These are phyloP conservation scores for Debaryomycetaceae sp. DNA, from an alignment of 1,139 yeast genomes.

Conservation along the genomic window DNA sequence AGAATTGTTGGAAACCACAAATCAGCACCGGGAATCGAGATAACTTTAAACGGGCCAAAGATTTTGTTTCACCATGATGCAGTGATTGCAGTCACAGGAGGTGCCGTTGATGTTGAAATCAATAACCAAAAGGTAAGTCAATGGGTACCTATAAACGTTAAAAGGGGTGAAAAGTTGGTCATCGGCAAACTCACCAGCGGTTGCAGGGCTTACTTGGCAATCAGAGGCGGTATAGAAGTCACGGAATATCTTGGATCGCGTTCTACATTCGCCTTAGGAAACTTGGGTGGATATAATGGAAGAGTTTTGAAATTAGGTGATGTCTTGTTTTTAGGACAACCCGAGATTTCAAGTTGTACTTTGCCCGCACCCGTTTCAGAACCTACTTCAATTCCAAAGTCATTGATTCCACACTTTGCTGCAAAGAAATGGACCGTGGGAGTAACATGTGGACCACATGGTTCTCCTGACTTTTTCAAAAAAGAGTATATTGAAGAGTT, in stretches of 20 bases:
- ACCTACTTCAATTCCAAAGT: constrained; percentile 55
- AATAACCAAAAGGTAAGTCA: constrained; percentile 54
- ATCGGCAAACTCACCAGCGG: constrained; percentile 80
- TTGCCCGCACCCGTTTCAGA: constrained; percentile 68
- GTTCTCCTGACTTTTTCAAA: constrained; percentile 90
- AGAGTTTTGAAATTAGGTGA: constrained; percentile 90
- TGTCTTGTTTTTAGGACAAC: constrained; percentile 80
- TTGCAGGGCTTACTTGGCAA: constrained; percentile 85
- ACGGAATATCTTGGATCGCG: constrained; percentile 94
- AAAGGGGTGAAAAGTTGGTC: constrained; percentile 72
- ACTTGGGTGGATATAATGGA: constrained; percentile 93
- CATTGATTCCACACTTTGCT: constrained; percentile 57
- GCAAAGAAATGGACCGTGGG: constrained; percentile 78
- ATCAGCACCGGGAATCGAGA: constrained; percentile 84
- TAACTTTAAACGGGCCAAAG: constrained; percentile 85
- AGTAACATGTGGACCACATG: constrained; percentile 96
- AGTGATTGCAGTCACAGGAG: constrained; percentile 83
- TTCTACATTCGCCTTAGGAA: constrained; percentile 93
- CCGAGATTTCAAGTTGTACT: constrained; percentile 62
- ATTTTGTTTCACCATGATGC: constrained; percentile 78
- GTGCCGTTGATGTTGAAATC: constrained; percentile 61
- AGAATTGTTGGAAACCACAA: constrained; percentile 82
- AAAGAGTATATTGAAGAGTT: constrained; percentile 73
- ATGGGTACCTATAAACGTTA: constrained; percentile 68
- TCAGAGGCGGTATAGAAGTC: constrained; percentile 92